phyloP scores from a whole-genome alignment of 1,284 basidiomycete genomes.

The Apiotrichum gamsii region DNA sequence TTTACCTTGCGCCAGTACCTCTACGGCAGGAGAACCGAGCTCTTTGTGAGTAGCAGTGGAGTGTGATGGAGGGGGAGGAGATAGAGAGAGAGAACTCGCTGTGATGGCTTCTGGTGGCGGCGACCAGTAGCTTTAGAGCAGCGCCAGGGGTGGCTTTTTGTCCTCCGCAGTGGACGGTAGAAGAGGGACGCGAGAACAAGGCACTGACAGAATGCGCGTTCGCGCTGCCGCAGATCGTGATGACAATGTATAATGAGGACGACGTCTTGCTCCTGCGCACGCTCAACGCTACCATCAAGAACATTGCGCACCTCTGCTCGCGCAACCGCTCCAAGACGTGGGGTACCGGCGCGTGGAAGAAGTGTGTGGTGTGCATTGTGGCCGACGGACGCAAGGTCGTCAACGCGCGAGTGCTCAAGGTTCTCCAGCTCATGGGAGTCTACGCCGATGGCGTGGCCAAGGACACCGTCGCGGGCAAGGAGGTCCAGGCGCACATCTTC shows the following conservation, averaged over 20 bases:
- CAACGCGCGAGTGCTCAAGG: constrained; percentile 57
- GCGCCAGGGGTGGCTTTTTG: too few species aligned
- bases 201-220: too few species aligned
- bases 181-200: too few species aligned
- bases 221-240: constrained; percentile 57
- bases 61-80: too few species aligned
- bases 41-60: constrained; percentile 56
- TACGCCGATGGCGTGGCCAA: constrained; percentile 96
- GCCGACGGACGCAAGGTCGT: constrained; percentile 86
- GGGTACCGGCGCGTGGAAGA: constrained; percentile 92
- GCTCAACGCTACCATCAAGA: constrained; percentile 92
- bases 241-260: constrained; percentile 95
- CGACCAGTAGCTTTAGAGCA: too few species aligned
- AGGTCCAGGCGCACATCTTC: constrained; percentile 89
- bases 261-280: constrained; percentile 75
- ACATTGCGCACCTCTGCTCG: constrained; percentile 74
- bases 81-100: too few species aligned
- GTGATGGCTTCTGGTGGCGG: neutral
- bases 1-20: constrained; percentile 82
- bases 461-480: constrained; percentile 82
- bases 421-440: constrained; percentile 69
- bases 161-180: too few species aligned
- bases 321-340: constrained; percentile 80
- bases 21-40: constrained; percentile 75
- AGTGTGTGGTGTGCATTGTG: constrained; percentile 84